Evolutionary conservation across 495 filamentous ascomycete species (phyloP).

Genomic region (Chaetomium tenue): DNA sequence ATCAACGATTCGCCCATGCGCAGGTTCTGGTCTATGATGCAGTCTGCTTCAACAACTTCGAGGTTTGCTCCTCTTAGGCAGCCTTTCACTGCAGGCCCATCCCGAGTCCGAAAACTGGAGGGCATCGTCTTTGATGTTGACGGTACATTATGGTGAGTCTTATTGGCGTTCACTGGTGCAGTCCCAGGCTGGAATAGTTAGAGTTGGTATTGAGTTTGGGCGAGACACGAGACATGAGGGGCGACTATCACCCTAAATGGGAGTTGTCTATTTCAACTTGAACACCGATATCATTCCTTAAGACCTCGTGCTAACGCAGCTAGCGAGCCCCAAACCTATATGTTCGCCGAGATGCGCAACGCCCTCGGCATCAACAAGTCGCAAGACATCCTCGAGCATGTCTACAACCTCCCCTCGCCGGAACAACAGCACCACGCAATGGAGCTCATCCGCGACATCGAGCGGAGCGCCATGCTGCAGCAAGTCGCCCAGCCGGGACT

Average conservation of each 20-base stretch:
- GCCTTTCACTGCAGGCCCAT: slow-evolving; percentile 21
- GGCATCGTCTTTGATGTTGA: slow-evolving; percentile 95
- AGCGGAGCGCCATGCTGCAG: slow-evolving; percentile 70
- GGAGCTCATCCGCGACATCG: slow-evolving; percentile 71
- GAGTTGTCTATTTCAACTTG: no score
- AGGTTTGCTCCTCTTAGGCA: slow-evolving; percentile 36
- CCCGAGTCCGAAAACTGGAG: slow-evolving; percentile 56
- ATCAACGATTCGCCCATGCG: slow-evolving; percentile 26
- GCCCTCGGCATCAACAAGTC: slow-evolving; percentile 62
- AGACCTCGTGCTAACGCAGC: not conserved
- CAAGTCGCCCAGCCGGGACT: slow-evolving; percentile 83
- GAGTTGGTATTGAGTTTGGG: not conserved
- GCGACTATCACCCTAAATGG: no score
- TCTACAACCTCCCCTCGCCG: slow-evolving; percentile 64
- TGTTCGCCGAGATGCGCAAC: slow-evolving; percentile 84
- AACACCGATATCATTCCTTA: not conserved
- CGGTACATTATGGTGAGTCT: slow-evolving; percentile 81
- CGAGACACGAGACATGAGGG: not conserved
- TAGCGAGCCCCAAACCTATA: slow-evolving; percentile 88
- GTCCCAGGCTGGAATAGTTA: not conserved
- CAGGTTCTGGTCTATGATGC: slow-evolving; percentile 41
- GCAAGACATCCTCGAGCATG: slow-evolving; percentile 83
- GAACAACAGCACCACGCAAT: slow-evolving; percentile 62
- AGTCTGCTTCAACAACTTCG: slow-evolving; percentile 27
- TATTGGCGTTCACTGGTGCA: not conserved